Percentiles rank a stretch among this genome's conserved stretches.
Evolutionary conservation across 108 stramenopile genomes (phyloP).

Genomic region (Nitzschia sp.): DNA sequence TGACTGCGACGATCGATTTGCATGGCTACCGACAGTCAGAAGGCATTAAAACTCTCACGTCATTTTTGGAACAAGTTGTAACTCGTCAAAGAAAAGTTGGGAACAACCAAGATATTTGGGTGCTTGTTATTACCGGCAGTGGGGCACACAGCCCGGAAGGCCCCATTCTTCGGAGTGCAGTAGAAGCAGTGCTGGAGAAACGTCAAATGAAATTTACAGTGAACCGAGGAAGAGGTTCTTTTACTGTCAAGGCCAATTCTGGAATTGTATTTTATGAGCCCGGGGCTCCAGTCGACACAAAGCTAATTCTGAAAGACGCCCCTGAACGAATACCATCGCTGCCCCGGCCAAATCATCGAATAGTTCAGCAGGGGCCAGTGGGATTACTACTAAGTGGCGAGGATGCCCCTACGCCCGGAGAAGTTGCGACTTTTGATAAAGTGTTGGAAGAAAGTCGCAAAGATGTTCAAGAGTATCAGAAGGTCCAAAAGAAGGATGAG

Average conservation of each 20-base stretch:
- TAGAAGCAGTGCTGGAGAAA: slow-evolving; percentile 53
- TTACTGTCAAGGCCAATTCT: slow-evolving; percentile 60
- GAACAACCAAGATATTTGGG: slow-evolving; percentile 22
- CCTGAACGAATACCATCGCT: background rate
- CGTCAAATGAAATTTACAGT: slow-evolving; percentile 53
- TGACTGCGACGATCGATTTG: slow-evolving; percentile 27
- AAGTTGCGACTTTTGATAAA: slow-evolving; percentile 5
- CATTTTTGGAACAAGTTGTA: slow-evolving; percentile 27
- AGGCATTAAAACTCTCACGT: slow-evolving; percentile 17
- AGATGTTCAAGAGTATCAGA: background rate
- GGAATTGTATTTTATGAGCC: slow-evolving; percentile 56
- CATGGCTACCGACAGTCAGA: slow-evolving; percentile 32
- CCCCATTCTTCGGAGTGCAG: slow-evolving; percentile 52
- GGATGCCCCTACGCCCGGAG: slow-evolving; percentile 5
- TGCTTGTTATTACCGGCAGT: slow-evolving; percentile 43
- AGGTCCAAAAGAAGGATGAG: slow-evolving; percentile 26
- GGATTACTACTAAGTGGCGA: background rate
- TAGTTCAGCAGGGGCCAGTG: background rate
- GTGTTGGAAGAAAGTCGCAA: slow-evolving; percentile 13
- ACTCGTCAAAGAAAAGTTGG: background rate
- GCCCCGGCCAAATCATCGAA: background rate
- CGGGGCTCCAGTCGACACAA: slow-evolving; percentile 24
- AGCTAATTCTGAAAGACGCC: slow-evolving; percentile 16
- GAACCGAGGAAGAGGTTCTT: slow-evolving; percentile 50
- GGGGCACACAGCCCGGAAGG: slow-evolving; percentile 58